A percentile compares a stretch with the other conserved stretches of the same genome.
These are phyloP conservation scores for Botryosphaeria dothidea DNA, from an alignment of 2,329 filamentous ascomycete genomes.

Conservation along the genomic window DNA sequence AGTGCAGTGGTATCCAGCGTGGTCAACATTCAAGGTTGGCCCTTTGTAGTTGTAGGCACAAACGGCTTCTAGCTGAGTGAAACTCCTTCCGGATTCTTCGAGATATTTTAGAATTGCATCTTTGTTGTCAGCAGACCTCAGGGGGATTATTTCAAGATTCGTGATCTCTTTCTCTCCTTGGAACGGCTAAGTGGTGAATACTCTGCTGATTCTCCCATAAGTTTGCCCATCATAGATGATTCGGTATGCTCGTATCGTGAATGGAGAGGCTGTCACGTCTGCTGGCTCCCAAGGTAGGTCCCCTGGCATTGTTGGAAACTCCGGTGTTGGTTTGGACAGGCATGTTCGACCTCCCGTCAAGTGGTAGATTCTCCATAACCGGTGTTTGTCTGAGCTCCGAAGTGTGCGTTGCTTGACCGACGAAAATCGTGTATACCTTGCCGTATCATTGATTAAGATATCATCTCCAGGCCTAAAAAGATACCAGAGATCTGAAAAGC, in stretches of 20 bases:
- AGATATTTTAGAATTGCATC: background rate
- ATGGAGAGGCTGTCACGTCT: background rate
- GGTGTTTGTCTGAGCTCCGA: background rate
- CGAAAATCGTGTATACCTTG: background rate
- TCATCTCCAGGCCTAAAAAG: conserved; percentile 20
- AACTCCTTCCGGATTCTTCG: background rate
- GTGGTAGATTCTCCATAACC: background rate
- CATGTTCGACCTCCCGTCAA: background rate
- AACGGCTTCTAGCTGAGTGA: background rate
- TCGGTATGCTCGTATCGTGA: background rate
- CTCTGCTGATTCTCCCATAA: background rate
- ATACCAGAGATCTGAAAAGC: conserved; percentile 21
- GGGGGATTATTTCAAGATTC: conserved; percentile 20
- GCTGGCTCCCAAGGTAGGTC: no score
- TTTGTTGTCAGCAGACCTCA: conserved; percentile 19
- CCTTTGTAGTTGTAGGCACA: background rate
- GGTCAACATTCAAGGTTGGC: background rate
- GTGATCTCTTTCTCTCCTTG: conserved; percentile 20
- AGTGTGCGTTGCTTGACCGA: background rate
- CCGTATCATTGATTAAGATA: background rate
- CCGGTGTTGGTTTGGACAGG: background rate
- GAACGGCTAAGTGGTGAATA: conserved; percentile 6
- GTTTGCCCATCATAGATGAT: background rate
- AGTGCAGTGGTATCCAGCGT: background rate
- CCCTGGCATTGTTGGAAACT: background rate